These are phyloP conservation scores for Suillus luteus DNA, from an alignment of 768 basidiomycete species.

Conservation along the genomic window DNA sequence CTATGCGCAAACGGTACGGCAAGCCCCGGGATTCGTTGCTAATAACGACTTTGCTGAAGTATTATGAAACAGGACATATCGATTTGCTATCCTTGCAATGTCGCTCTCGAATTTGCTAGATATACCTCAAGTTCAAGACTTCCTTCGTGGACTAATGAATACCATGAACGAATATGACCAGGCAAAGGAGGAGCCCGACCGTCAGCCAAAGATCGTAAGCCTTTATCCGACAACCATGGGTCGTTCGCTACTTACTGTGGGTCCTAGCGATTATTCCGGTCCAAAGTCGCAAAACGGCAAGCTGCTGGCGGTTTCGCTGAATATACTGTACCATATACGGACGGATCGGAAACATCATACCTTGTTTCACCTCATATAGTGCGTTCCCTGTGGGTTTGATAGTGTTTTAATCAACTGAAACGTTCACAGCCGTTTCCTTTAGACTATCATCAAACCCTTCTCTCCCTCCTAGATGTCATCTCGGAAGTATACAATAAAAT, in stretches of 20 bases:
- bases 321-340: constrained; percentile 60
- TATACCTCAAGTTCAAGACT: constrained; percentile 77
- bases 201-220: constrained; percentile 70
- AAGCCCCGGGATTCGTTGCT: not conserved
- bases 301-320: constrained; percentile 54
- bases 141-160: constrained; percentile 71
- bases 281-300: constrained; percentile 57
- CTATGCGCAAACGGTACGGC: constrained; percentile 77
- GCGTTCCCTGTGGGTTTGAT: constrained; percentile 28
- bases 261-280: constrained; percentile 57
- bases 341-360: constrained; percentile 65
- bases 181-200: constrained; percentile 52
- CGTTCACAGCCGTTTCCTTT: constrained; percentile 74
- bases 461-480: constrained; percentile 86
- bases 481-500: constrained; percentile 91
- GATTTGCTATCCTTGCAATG: constrained; percentile 85
- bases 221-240: not conserved
- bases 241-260: constrained; percentile 16
- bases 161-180: constrained; percentile 79
- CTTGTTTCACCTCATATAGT: constrained; percentile 77
- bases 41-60: constrained; percentile 8
- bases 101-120: constrained; percentile 83
- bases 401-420: constrained; percentile 9
- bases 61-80: constrained; percentile 58
- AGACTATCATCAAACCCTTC: constrained; percentile 87